phyloP scores from a whole-genome alignment of 805 yeast genomes.

The Candida xiaguanensis region DNA sequence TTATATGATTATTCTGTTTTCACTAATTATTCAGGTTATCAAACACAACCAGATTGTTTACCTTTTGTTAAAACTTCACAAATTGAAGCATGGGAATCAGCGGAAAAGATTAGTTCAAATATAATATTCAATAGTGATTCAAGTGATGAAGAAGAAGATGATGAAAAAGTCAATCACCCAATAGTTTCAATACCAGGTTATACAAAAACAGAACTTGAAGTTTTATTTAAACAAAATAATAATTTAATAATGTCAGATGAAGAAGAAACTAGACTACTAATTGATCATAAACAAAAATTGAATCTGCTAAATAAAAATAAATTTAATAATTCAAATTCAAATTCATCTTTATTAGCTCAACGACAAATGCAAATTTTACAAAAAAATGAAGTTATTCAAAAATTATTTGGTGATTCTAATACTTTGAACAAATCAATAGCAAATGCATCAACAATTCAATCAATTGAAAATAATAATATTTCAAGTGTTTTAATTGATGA shows the following conservation, averaged over 20 bases:
- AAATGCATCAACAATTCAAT: conserved; percentile 1
- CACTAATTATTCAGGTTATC: conserved; percentile 11
- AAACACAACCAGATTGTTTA: conserved; percentile 17
- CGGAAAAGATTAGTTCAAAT: conserved; percentile 35
- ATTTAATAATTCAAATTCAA: conserved; percentile 19
- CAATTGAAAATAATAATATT: conserved; percentile 33
- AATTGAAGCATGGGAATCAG: conserved; percentile 43
- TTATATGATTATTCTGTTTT: conserved; percentile 38
- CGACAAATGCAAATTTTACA: conserved; percentile 38
- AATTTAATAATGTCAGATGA: conserved; percentile 11
- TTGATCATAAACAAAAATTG: conserved; percentile 19
- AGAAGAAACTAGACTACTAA: conserved; percentile 23
- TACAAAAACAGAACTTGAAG: conserved; percentile 31
- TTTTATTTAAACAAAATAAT: conserved; percentile 15
- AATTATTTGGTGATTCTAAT: conserved; percentile 38
- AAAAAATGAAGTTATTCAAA: conserved; percentile 35
- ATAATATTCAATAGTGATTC: conserved; percentile 32
- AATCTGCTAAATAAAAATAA: background rate
- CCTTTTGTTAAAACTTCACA: conserved; percentile 40
- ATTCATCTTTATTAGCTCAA: conserved; percentile 19
- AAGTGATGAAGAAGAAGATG: conserved; percentile 16
- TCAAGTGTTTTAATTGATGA: conserved; percentile 41
- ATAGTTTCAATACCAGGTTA: conserved; percentile 37
- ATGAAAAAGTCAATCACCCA: conserved; percentile 5
- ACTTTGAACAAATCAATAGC: conserved; percentile 19